Percentiles rank a stretch among this genome's conserved stretches.
Evolutionary conservation across 1,284 basidiomycete species (phyloP).

Genomic region (Rhodotorula mucilaginosa): DNA sequence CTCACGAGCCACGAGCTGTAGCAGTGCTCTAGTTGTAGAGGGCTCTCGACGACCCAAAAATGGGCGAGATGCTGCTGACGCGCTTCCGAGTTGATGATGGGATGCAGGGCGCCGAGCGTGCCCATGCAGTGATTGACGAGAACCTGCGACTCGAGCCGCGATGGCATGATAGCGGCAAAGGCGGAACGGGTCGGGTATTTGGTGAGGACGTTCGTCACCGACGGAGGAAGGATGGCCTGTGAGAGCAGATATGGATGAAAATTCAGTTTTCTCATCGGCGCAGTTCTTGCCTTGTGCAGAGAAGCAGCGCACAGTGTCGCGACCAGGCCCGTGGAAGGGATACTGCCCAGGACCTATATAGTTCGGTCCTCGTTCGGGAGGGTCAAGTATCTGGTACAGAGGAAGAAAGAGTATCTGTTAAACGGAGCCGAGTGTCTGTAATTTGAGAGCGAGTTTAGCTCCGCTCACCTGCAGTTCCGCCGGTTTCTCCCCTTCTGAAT

Average conservation of each 20-base stretch:
- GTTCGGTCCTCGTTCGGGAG: neutral
- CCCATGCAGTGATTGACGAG: neutral
- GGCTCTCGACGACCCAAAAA: neutral
- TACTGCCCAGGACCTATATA: neutral
- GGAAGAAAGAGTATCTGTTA: neutral
- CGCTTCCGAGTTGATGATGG: neutral
- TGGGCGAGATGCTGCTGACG: neutral
- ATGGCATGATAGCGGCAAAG: neutral
- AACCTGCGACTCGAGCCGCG: neutral
- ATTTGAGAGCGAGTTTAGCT: neutral
- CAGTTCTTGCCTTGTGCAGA: neutral
- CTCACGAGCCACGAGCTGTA: neutral
- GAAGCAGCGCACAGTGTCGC: neutral
- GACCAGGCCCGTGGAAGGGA: neutral
- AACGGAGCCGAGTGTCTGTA: neutral
- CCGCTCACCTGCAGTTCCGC: neutral
- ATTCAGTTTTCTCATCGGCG: neutral
- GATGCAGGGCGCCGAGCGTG: neutral
- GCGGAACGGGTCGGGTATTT: neutral
- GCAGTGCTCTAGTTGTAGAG: slow-evolving; percentile 1
- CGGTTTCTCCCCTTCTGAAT: neutral
- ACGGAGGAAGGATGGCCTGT: neutral
- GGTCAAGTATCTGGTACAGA: neutral
- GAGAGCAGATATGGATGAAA: no score
- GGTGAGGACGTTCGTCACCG: neutral